Conservation (phyloP, 257 asterid species). For the Nicotiana benthamiana region DNA sequence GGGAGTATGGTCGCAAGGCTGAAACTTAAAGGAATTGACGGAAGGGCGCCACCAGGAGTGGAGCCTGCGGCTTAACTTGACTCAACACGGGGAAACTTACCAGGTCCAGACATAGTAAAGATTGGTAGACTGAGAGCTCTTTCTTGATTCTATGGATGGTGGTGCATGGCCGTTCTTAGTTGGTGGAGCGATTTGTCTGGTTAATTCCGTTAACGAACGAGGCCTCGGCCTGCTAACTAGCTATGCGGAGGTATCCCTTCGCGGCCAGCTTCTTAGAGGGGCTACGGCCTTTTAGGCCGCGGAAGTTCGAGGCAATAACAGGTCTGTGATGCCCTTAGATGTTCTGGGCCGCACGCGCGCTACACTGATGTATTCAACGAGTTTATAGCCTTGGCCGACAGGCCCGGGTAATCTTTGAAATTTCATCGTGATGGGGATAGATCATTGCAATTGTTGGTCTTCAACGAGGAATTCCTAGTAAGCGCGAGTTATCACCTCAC, state of each 20-base stretch:
- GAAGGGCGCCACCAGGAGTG: conserved; percentile 16
- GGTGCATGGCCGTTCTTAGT: too few species aligned
- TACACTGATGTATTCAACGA: conserved; percentile 43
- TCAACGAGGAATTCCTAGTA: too few species aligned
- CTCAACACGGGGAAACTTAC: not conserved
- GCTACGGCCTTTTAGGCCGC: too few species aligned
- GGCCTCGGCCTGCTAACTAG: too few species aligned
- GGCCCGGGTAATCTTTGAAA: conserved; percentile 56
- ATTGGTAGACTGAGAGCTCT: not conserved
- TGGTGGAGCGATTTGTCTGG: too few species aligned
- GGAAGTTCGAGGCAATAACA: too few species aligned
- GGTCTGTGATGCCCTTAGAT: too few species aligned
- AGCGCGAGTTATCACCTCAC: too few species aligned
- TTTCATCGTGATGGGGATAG: conserved; percentile 40
- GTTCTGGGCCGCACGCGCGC: conserved; percentile 27
- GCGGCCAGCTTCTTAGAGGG: too few species aligned
- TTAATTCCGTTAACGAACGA: too few species aligned
- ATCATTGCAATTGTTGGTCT: not conserved
- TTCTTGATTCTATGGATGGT: not conserved
- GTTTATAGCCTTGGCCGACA: conserved; percentile 54
- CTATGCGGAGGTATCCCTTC: too few species aligned
- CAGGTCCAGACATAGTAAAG: not conserved
- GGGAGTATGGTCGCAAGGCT: conserved; percentile 53
- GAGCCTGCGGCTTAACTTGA: not conserved
- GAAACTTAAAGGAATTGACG: conserved; percentile 37